Evolutionary conservation across 2,329 filamentous ascomycete species (phyloP), one percentile per base, ranked within the genome.

Genomic region (Arthroderma sp.): DNA sequence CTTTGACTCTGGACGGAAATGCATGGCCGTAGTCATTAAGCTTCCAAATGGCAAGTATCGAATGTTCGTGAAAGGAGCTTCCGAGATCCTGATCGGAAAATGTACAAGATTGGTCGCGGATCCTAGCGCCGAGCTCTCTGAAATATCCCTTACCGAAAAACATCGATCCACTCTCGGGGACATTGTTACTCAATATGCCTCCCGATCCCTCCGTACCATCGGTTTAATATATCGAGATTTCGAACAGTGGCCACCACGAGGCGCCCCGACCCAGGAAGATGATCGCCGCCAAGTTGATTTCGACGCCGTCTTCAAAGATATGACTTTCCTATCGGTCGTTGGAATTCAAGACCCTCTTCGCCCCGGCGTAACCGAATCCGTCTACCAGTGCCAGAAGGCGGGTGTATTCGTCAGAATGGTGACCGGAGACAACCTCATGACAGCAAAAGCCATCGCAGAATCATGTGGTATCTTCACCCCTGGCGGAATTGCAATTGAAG

Each of bases 341-440:
- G 82, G 81, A 54, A 85, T 86, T 55, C 80, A 85, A 57, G 82
- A 86, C 58, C 82, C 82, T 32, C 74, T 85, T 8, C 71, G 82
- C 44, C 71, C 74, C 3, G 80, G 80, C 50, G 82, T 85, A 10
- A 69, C 75, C 6, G 72, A 78, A 36, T 81, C 82, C 40, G 81
- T 86, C 44, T 67, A 69, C 45, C 75, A 76, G 55, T 84, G 81
- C 49, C 74, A 80, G 52, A 70, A 71, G 28, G 82, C 82, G 10
- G 81, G 81, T 45, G 81, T 86, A 10, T 71, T 78, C 44, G 80
- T 84, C 40, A 79, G 81, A 53, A 83, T 84, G 80, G 80, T 84
- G 39, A 84, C 80, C n/a, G 55, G 78, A 51, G 80, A 85, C 61
- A 85, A 85, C 55, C 65, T 84, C 47, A 69, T 77, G 29, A 87